Base-by-base conservation (phyloP, 31 red algal species). In the Bonnemaisonia californica region DNA sequence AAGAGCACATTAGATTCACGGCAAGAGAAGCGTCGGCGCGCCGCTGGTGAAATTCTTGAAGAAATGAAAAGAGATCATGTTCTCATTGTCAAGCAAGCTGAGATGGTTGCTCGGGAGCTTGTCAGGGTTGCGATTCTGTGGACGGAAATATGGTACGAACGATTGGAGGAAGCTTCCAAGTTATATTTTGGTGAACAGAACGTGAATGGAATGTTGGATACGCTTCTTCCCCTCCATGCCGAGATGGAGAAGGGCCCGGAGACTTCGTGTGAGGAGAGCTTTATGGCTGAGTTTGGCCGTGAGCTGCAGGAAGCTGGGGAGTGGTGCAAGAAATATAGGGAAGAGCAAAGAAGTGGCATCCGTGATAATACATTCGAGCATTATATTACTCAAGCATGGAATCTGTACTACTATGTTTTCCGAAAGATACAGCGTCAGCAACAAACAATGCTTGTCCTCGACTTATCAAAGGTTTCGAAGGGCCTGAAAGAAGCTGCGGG, bases 111-210 rank as follows among this genome's bases (percentile, higher is more conserved):
- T 7, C 71, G 76, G 37, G 97, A 99, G 73, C 62, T 99, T 1
- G 88, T 93, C 0, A 87, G 97, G n/a, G 89, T 94, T 19, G 97
- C 92, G 11, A 89, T 99, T 18, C 77, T 99, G 33, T 95, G 93
- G 93, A 79, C 82, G 19, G 97, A 99, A 59, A 91, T 93, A 71
- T 99, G 97, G 97, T 89, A 85, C 62, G 97, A 99, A 79, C 68
- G 77, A n/a, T 71, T 99, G 33, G 97, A 95, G 76, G 93, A 99
- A 58, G 97, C 92, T 3, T 96, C 93, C 24, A 88, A 92, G 58
- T 63, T 93, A 7, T 94, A 93, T 54, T 95, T 93, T 41, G 85
- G 94, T 16, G 93, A 99, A 39, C 67, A 93, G 41, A 84, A 99
- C 80, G 74, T 87, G 36, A 79, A 71, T 41, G 92, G 86, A 36